Percentiles rank a stretch among this genome's conserved stretches.
These are phyloP conservation scores for Lasiodiplodia citricola DNA, from an alignment of 2,329 filamentous ascomycete species.

Conservation along the genomic window DNA sequence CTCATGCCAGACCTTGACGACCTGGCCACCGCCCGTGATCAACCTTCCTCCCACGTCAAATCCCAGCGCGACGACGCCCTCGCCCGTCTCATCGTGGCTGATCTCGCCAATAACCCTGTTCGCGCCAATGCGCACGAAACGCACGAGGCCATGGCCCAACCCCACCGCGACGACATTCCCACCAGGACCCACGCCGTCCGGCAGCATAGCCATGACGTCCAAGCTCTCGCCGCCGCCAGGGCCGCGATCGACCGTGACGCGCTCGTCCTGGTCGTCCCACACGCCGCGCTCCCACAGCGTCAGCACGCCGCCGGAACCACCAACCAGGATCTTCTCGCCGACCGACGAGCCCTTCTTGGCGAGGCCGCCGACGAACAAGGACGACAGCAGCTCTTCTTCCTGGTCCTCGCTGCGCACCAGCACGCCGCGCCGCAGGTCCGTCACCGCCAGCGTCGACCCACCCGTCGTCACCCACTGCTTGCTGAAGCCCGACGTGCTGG, in stretches of 20 bases:
- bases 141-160: conserved; percentile 78
- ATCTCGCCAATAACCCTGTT: conserved; percentile 74
- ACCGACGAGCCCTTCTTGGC: conserved; percentile 71
- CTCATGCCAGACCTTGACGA: conserved; percentile 89
- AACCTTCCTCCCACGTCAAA: conserved; percentile 87
- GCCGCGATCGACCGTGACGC: conserved; percentile 72
- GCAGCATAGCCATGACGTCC: conserved; percentile 76
- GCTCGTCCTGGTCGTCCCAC: conserved; percentile 94
- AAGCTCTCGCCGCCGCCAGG: conserved; percentile 74
- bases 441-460: conserved; percentile 87
- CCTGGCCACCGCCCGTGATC: conserved; percentile 85
- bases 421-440: conserved; percentile 84
- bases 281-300: conserved; percentile 93
- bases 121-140: conserved; percentile 74
- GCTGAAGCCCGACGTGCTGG: conserved; percentile 84
- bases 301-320: conserved; percentile 79
- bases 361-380: conserved; percentile 77
- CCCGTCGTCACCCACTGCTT: conserved; percentile 97
- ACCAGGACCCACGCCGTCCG: conserved; percentile 68
- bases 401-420: conserved; percentile 91
- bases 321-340: conserved; percentile 76
- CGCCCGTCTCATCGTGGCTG: conserved; percentile 74
- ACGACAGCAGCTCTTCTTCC: conserved; percentile 88
- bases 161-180: conserved; percentile 80
- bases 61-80: conserved; percentile 79